Evolutionary conservation across 1,284 basidiomycete species (phyloP).

Genomic region (Malassezia caprae): DNA sequence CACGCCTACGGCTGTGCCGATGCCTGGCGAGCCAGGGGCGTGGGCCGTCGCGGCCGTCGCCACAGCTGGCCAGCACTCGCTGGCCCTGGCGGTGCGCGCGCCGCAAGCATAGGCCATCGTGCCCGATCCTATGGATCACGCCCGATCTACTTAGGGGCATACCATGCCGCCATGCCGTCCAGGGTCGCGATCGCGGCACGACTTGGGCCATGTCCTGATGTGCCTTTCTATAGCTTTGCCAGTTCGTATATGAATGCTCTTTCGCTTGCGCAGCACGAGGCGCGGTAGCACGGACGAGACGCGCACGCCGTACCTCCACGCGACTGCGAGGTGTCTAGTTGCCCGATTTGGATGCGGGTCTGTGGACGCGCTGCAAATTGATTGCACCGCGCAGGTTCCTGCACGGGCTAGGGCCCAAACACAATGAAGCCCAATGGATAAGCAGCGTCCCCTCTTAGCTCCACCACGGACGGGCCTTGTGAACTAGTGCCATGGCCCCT

Average conservation of each 20-base stretch:
- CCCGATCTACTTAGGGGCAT: background rate
- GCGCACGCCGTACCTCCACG: no score
- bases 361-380: background rate
- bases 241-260: background rate
- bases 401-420: background rate
- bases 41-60: conserved; percentile 50
- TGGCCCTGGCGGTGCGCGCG: conserved; percentile 44
- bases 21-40: conserved; percentile 50
- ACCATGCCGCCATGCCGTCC: no score
- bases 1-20: conserved; percentile 60
- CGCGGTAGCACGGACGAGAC: no score
- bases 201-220: no score
- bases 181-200: no score
- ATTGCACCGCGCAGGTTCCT: background rate
- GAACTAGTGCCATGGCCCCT: background rate
- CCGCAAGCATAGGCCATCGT: background rate
- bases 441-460: background rate
- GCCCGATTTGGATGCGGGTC: background rate
- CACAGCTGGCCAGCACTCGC: conserved; percentile 53
- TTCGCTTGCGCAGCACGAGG: background rate
- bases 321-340: background rate
- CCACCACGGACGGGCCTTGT: background rate
- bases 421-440: background rate
- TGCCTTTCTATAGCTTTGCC: background rate
- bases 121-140: background rate